Base-by-base conservation (phyloP, 164 flowering plant species). In the Euptelea pleiosperma region DNA sequence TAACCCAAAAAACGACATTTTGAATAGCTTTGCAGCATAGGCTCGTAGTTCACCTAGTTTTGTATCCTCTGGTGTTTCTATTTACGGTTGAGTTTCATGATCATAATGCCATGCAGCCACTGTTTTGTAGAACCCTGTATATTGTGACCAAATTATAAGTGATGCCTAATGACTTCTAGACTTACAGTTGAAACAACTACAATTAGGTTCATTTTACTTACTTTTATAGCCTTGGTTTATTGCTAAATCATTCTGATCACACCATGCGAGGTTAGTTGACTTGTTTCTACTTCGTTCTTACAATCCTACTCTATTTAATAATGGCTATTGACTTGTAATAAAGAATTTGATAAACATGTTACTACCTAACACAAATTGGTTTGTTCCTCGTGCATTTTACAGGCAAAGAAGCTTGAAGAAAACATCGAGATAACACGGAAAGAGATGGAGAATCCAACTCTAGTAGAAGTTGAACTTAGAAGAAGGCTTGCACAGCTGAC, bases 381-480 rank as follows among this genome's bases (percentile, higher is more conserved):
- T 12, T 21, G 44, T 40, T 43, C 31, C 18, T 33, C 29, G 22
- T 61, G 40, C 56, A 33, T 21, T n/a, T 21, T 64, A 30, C 77
- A 93, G 98, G 87, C 79, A 35, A 79, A 64, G 73, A 74, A 74
- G 63, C 73, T 93, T 61, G 92, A 84, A 76, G 80, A 62, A 58
- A 64, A 75, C 71, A 87, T 87, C 54, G 82, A 79, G 65, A 62
- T 70, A 60, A 75, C 78, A n/a, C 66, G 75, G 69, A 82, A 78
- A 58, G 96, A 87, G 65, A 75, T 84, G 25, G 89, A 82, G 67
- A 74, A 73, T 44, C 94, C 96, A 37, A 84, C 96, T 63, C 96
- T 77, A 77, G 86, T 89, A 25, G 98, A 93, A 77, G 52, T 78
- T 72, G 94, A 93, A 75, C 91, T 93, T 37, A 93, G 81, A 71